A percentile compares a stretch with the other conserved stretches of the same genome.
Evolutionary conservation across 1,284 basidiomycete species (phyloP).

Genomic region (Tilletia walkeri): DNA sequence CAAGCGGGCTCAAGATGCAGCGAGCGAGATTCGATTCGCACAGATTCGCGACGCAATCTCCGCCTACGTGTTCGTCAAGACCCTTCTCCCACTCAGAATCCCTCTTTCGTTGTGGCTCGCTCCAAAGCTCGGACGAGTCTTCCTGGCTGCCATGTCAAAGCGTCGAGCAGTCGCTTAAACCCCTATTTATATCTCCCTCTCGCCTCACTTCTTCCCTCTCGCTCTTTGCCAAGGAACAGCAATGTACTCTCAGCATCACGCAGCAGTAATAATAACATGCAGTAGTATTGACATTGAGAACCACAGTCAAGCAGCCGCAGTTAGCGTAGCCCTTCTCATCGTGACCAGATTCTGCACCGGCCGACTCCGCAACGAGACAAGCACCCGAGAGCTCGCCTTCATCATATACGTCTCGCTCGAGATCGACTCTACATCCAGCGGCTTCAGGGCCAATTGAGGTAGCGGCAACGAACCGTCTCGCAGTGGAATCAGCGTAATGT

Average conservation of each 20-base stretch:
- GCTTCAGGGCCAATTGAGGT: constrained; percentile 29
- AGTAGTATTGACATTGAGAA: no score
- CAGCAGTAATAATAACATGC: no score
- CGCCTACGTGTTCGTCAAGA: constrained; percentile 12
- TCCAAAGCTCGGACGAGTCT: neutral
- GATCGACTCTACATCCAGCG: constrained; percentile 16
- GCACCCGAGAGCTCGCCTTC: constrained; percentile 20
- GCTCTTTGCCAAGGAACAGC: no score
- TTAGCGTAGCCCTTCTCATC: neutral
- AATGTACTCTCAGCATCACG: no score
- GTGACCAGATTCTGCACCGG: neutral
- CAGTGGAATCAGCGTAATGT: constrained; percentile 38
- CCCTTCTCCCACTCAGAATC: neutral
- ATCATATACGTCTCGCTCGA: constrained; percentile 40
- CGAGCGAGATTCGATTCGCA: constrained; percentile 7
- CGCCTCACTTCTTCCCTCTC: no score
- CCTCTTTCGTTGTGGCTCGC: neutral
- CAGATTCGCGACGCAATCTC: constrained; percentile 3
- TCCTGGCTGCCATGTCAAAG: neutral
- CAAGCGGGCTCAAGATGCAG: neutral
- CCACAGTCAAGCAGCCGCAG: no score
- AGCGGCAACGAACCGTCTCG: constrained; percentile 29
- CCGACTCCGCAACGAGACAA: neutral
- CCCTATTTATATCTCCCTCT: no score
- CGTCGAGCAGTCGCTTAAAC: no score